Base-by-base conservation (phyloP, 129 eudicot genomes). In the Glebionis coronaria region DNA sequence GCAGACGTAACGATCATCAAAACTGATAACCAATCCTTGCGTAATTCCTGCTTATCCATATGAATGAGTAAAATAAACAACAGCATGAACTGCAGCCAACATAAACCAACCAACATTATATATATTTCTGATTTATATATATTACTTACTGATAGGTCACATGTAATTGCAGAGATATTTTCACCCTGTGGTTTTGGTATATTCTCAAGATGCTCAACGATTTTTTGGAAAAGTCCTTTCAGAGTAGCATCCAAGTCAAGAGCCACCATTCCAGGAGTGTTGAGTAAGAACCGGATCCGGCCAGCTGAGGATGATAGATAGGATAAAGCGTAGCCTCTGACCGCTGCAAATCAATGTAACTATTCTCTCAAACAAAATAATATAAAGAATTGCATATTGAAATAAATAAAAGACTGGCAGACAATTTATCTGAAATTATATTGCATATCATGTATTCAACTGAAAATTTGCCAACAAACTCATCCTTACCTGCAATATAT, bases 191-290 rank as follows among this genome's bases (percentile, higher is more conserved):
- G 95, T 65, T 90, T 94, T 51, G 99, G 99, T 73, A 94, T 90
- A 73, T 77, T 94, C 75, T 94, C 99, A 53, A 94, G 95, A 81
- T 94, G 95, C 75, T 84, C 93, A 78, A 94, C 87, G 29, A 94
- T 80, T 83, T 82, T 90, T 64, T 94, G 97, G 83, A 94, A 80
- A 79, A 94, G 97, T 66, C 94, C 95, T 79, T 94, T 94, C 75
- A 94, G 72, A 73, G 79, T 87, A 35, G 84, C 56, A 85, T 94
- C 99, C 31, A 94, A 68, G 75, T 90, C 99, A 80, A 94, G 99
- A 55, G 99, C 99, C 83, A 94, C 99, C 97, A 94, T 94, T 70
- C 99, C 99, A 35, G 99, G 99, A 28, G 97, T 90, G 62, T 92
- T 87, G 73, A 94, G 87, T 71, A 94, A 79, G 77, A 90, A 94